Evolutionary conservation across 2,329 filamentous ascomycete genomes (phyloP), one percentile per base, ranked within the genome.

Genomic region (Calycina herbarum): DNA sequence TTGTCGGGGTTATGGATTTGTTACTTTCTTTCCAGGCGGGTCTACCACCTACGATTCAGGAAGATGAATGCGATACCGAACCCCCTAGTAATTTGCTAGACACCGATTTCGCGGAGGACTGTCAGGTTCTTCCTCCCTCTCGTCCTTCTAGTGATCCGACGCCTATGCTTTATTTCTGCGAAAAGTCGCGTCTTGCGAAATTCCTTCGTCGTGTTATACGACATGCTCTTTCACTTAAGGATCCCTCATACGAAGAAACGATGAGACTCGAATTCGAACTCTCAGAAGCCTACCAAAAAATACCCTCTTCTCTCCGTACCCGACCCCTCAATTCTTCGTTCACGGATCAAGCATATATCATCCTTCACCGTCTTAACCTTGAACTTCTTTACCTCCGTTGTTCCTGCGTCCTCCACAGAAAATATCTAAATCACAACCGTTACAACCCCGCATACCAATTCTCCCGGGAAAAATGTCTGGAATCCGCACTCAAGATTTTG

Each of bases 11-110:
- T 71, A 80, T 89, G 51, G 89, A 91, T 72, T 76, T 87, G 3
- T 75, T 90, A 3, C 86, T 89, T 33, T 85, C 86, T 0, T 89
- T 89, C 72, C 87, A 90, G 72, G 81, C 89, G 68, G 88, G 88
- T 2, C 78, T 91, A 62, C 88, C 89, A 1, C 83, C 83, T 72
- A 87, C 90, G 84, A 81, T 90, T 59, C 82, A 86, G 65, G 82
- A 83, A 31, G 83, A 86, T 42, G 86, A 90, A 67, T 84, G 82
- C 58, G 88, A 91, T 71, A 88, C 86, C 0, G 78, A 81, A 1
- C 73, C 87, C 27, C 87, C 88, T 15, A 80, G 81, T 38, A 90
- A 90, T 73, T 74, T 90, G 48, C 80, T 85, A 58, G 88, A 91
- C 72, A 83, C 86, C 29, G 88, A 91, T 72, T 88, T 91, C 69